Conservation (phyloP, 2,329 filamentous ascomycete genomes). For the Pseudocercospora fuligena region DNA sequence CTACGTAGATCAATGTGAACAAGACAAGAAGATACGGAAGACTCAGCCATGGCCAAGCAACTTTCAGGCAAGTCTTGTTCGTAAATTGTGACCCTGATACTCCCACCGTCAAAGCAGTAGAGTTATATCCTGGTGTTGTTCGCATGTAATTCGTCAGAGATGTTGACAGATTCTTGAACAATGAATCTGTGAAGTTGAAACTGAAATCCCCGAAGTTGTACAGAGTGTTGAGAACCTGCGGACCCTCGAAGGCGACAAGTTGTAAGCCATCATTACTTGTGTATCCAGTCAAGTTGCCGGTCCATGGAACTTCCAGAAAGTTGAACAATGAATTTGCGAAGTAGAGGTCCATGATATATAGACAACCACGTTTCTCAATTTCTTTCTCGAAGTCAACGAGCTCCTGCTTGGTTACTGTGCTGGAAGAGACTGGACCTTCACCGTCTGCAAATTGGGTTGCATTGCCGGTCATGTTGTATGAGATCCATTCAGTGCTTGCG, state of each 20-base stretch:
- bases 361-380: background rate
- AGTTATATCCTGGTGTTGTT: background rate
- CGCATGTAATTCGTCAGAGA: slow-evolving; percentile 12
- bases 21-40: slow-evolving; percentile 4
- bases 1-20: slow-evolving; percentile 6
- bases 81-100: background rate
- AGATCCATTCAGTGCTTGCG: slow-evolving; percentile 4
- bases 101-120: background rate
- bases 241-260: background rate
- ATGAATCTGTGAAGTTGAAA: background rate
- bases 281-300: slow-evolving; percentile 13
- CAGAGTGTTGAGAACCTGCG: slow-evolving; percentile 10
- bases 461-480: slow-evolving; percentile 13
- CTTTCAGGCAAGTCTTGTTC: slow-evolving; percentile 11
- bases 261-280: background rate
- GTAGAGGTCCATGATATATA: slow-evolving; percentile 1
- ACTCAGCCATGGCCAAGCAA: slow-evolving; percentile 6
- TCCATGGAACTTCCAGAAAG: background rate
- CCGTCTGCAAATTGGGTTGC: background rate
- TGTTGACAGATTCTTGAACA: slow-evolving; percentile 3
- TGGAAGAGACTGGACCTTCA: background rate
- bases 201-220: slow-evolving; percentile 10
- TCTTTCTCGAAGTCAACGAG: background rate
- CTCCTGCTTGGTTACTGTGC: background rate
- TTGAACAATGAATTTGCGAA: background rate